phyloP scores from a whole-genome alignment of 805 yeast species.

The Cyberlindnera japonica region DNA sequence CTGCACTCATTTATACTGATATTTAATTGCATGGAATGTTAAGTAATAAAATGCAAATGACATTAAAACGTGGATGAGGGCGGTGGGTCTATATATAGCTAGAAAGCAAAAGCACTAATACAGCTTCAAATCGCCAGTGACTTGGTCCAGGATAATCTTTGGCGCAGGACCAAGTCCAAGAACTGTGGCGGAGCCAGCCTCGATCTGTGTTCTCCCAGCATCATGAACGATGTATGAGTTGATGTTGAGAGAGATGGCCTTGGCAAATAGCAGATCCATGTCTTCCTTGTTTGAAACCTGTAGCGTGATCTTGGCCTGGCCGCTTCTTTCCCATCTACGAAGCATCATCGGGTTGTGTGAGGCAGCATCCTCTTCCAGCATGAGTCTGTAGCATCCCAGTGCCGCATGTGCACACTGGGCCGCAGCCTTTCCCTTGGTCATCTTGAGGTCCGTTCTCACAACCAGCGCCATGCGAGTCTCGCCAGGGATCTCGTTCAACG shows the following conservation, averaged over 20 bases:
- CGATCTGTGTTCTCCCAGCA: constrained; percentile 96
- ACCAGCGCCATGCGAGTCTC: constrained; percentile 84
- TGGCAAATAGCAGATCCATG: constrained; percentile 73
- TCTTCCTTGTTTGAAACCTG: constrained; percentile 65
- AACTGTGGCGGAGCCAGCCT: constrained; percentile 95
- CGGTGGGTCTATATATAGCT: no score
- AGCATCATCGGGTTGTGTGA: constrained; percentile 61
- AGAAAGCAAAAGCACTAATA: constrained; percentile 40
- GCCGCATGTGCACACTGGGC: constrained; percentile 99
- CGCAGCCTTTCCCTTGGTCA: constrained; percentile 94
- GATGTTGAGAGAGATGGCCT: constrained; percentile 74
- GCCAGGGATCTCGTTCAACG: constrained; percentile 66
- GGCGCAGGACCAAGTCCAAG: constrained; percentile 99
- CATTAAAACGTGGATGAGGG: neutral
- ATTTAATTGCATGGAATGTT: constrained; percentile 1
- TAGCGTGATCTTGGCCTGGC: constrained; percentile 92
- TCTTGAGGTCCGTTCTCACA: constrained; percentile 82
- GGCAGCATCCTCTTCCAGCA: constrained; percentile 47
- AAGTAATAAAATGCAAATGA: neutral
- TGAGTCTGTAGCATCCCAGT: constrained; percentile 74
- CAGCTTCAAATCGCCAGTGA: constrained; percentile 75
- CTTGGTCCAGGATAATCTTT: constrained; percentile 67
- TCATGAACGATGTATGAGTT: constrained; percentile 83
- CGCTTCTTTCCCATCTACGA: constrained; percentile 72
- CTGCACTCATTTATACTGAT: neutral